Base-by-base conservation (phyloP, 2,329 filamentous ascomycete species). In the Xylaria sp. region DNA sequence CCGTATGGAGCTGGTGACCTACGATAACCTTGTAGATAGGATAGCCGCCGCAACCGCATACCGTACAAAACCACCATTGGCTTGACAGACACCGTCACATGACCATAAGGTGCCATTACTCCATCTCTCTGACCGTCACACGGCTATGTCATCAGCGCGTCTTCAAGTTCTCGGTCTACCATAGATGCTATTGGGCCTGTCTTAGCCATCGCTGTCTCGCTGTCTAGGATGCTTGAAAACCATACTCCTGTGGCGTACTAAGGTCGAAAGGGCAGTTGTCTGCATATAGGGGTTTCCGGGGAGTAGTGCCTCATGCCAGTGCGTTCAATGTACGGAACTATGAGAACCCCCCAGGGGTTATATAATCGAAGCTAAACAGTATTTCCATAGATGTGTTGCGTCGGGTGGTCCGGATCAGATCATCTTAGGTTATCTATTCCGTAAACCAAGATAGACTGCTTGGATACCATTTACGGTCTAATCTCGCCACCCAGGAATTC, bases 51-150 rank as follows among this genome's bases (percentile, higher is more conserved):
- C 9, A 33, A 20, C 36, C 46, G 62, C 62, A 43, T 43, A 18
- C 6, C 18, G 18, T 18, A 43, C 39, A 10, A 48, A 43, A 46
- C n/a, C n/a, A 48, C 7, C 39, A 66, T 66, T 41, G 51, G 64
- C 23, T 61, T 12, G 13, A 23, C 39, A 43, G 28, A 36, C 12
- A 61, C 12, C 20, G 46, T 58, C 64, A 67, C 64, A 67, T 62
- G 59, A 67, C 54, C 18, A 31, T 20, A 31, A 36, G 52, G 28
- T 55, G 9, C 13, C 18, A 20, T 55, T 28, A 46, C 33, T 54
- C 8, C 18, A 49, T 15, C 7, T 28, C 39, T 51, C 31, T 3
- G 31, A n/a, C 20, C 9, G 28, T 59, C 60, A 64, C 43, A 48
- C 23, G 41, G 28, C 43, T 9, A 39, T 49, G 51, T 43, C 49